These are phyloP conservation scores for Fusarium buxicola DNA, from an alignment of 2,329 filamentous ascomycete species.

Conservation along the genomic window DNA sequence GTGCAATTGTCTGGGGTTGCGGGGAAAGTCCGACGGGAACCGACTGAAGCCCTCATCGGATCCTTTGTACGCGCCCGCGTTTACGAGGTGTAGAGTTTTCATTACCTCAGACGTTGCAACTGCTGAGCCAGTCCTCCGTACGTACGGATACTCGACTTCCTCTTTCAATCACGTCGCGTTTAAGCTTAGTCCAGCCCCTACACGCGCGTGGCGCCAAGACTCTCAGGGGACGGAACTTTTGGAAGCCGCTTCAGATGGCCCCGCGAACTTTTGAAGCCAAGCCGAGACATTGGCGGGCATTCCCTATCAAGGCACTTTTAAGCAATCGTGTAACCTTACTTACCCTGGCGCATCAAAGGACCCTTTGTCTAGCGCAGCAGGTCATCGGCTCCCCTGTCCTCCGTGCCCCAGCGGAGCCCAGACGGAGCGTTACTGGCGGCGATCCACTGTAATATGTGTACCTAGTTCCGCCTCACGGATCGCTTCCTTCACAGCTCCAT, in stretches of 20 bases:
- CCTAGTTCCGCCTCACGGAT: too few species aligned
- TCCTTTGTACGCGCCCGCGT: neutral
- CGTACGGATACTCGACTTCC: too few species aligned
- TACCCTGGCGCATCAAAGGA: conserved; percentile 20
- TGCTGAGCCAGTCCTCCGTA: too few species aligned
- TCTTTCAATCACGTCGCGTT: conserved; percentile 1
- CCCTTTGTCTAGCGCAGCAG: conserved; percentile 38
- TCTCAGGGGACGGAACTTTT: conserved; percentile 29
- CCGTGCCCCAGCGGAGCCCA: neutral
- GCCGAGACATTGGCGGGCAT: neutral
- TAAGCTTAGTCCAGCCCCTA: conserved; percentile 13
- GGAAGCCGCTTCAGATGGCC: conserved; percentile 3
- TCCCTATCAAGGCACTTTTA: neutral
- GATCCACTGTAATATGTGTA: neutral
- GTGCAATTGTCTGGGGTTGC: neutral
- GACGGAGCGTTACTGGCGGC: too few species aligned
- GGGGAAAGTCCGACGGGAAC: neutral
- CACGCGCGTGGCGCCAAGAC: conserved; percentile 16
- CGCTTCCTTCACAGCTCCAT: conserved; percentile 2
- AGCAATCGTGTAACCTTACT: conserved; percentile 20
- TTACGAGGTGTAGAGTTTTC: neutral
- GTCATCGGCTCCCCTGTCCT: neutral
- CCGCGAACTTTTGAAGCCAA: conserved; percentile 35
- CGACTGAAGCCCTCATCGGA: neutral
- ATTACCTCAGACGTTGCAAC: too few species aligned